Percentiles rank a stretch among this genome's conserved stretches.
phyloP scores from a whole-genome alignment of 306 rosid species.

The Gleditsia sinensis region DNA sequence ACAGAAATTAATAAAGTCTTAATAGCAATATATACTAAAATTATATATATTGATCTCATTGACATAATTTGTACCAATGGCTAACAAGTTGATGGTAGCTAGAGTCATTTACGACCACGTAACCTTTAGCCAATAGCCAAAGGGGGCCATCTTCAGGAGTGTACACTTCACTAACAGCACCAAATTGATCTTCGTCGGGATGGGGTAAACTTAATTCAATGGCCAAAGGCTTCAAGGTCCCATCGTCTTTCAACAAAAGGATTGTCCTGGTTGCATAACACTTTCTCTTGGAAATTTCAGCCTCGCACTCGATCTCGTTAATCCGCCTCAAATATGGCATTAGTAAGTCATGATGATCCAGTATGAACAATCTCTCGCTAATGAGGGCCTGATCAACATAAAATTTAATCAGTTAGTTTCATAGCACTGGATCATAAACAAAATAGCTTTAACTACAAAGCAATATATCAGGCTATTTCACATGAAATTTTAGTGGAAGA shows the following conservation, averaged over 20 bases:
- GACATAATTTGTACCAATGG: background rate
- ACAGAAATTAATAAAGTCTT: background rate
- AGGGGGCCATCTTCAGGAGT: slow-evolving; percentile 23
- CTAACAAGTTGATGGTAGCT: background rate
- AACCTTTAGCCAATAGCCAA: background rate
- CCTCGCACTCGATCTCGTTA: no score
- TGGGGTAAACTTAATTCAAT: slow-evolving; percentile 57
- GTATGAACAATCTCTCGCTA: background rate
- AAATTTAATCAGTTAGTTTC: background rate
- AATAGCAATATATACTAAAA: no score
- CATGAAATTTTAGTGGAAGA: no score
- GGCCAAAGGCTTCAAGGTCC: slow-evolving; percentile 51
- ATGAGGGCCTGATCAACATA: background rate
- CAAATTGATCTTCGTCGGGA: slow-evolving; percentile 40
- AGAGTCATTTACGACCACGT: background rate
- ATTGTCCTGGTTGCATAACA: slow-evolving; percentile 33
- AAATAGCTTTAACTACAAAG: no score
- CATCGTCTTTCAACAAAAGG: slow-evolving; percentile 40
- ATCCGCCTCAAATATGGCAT: background rate
- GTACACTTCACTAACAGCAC: slow-evolving; percentile 45
- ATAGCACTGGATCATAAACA: no score
- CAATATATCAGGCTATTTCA: no score
- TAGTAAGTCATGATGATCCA: background rate
- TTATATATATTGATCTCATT: no score
- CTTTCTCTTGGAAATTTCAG: slow-evolving; percentile 30